A percentile compares a stretch with the other conserved stretches of the same genome.
These are phyloP conservation scores for Astrocystis sublimbata DNA, from an alignment of 495 filamentous ascomycete species.

Conservation along the genomic window DNA sequence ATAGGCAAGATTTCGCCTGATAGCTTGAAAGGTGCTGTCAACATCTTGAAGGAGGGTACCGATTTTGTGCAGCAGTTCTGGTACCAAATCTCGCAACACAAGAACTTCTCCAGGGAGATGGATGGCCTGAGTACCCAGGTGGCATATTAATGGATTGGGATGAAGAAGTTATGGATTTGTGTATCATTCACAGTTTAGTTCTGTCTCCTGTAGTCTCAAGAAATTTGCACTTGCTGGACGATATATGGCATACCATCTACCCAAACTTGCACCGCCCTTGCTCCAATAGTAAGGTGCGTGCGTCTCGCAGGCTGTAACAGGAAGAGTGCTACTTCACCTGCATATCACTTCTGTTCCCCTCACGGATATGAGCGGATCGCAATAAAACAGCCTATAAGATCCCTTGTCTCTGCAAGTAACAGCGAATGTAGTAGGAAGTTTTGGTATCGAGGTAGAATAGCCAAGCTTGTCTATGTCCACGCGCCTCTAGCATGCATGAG, in stretches of 20 bases:
- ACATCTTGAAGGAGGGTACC: slow-evolving; percentile 62
- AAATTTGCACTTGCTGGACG: not conserved
- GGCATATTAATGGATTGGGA: slow-evolving; percentile 38
- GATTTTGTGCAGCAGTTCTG: slow-evolving; percentile 65
- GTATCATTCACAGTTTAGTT: not conserved
- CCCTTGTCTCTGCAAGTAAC: no score
- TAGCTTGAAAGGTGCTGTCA: slow-evolving; percentile 54
- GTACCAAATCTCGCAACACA: slow-evolving; percentile 66
- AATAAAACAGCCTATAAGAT: not conserved
- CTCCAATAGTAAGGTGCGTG: not conserved
- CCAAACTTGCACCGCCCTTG: no score
- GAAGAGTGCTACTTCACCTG: not conserved
- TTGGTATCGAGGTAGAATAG: not conserved
- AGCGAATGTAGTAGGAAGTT: not conserved
- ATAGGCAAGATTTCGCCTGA: slow-evolving; percentile 53
- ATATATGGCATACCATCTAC: no score
- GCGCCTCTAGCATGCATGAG: not conserved
- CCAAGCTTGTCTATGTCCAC: not conserved
- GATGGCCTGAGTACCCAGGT: slow-evolving; percentile 59
- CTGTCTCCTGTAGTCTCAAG: not conserved
- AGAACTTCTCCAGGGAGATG: slow-evolving; percentile 71
- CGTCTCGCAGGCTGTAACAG: not conserved
- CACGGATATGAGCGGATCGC: not conserved
- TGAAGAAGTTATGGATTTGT: no score
- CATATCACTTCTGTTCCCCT: not conserved